phyloP scores from a whole-genome alignment of 768 basidiomycete genomes.

The Crucibulum laeve region DNA sequence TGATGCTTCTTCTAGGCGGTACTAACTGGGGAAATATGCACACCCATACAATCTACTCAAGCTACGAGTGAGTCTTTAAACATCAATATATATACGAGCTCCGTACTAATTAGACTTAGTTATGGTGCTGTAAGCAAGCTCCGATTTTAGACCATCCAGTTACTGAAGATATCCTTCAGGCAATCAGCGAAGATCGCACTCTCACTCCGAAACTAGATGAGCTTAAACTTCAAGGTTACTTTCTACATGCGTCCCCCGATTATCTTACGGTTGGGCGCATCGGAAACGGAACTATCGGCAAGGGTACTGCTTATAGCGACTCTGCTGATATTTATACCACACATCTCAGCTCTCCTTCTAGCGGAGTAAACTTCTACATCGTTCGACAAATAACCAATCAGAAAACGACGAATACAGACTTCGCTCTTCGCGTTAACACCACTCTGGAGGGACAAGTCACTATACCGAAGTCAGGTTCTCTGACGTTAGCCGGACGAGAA shows the following conservation, averaged over 20 bases:
- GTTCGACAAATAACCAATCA: slow-evolving; percentile 42
- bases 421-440: slow-evolving; percentile 37
- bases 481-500: slow-evolving; percentile 60
- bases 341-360: slow-evolving; percentile 50
- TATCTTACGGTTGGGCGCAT: slow-evolving; percentile 63
- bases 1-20: slow-evolving; percentile 15
- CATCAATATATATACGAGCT: too few species aligned
- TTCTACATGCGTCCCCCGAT: slow-evolving; percentile 60
- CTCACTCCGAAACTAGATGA: slow-evolving; percentile 56
- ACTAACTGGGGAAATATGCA: slow-evolving; percentile 36
- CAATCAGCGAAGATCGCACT: slow-evolving; percentile 53
- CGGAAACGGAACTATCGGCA: slow-evolving; percentile 44
- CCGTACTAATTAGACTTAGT: slow-evolving; percentile 9
- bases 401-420: slow-evolving; percentile 45
- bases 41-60: slow-evolving; percentile 31
- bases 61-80: slow-evolving; percentile 25
- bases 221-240: slow-evolving; percentile 60
- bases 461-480: slow-evolving; percentile 30
- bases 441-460: slow-evolving; percentile 40
- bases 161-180: slow-evolving; percentile 12
- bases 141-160: not conserved
- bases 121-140: slow-evolving; percentile 20
- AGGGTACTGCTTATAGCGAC: slow-evolving; percentile 25
- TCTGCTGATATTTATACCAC: slow-evolving; percentile 45
- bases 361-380: slow-evolving; percentile 51